Evolutionary conservation across 2,329 filamentous ascomycete genomes (phyloP).

Genomic region (Colletotrichum sp.): DNA sequence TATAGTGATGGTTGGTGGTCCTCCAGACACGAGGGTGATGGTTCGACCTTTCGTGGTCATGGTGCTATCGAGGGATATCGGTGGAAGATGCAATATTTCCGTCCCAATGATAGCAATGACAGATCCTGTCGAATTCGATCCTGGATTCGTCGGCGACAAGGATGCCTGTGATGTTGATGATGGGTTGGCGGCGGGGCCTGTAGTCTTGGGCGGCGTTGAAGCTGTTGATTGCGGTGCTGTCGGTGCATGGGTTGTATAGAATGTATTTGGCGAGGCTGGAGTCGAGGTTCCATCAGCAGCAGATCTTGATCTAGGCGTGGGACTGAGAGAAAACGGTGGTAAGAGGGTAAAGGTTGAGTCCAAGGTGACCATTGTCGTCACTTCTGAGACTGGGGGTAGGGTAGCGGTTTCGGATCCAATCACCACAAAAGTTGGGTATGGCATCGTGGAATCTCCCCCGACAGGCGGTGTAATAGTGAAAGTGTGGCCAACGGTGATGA

Average conservation of each 20-base stretch:
- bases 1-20: background rate
- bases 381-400: background rate
- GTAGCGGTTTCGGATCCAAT: background rate
- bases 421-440: background rate
- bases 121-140: background rate
- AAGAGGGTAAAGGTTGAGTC: background rate
- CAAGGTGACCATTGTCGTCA: background rate
- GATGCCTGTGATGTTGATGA: accelerated
- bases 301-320: accelerated
- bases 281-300: background rate
- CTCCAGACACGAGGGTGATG: background rate
- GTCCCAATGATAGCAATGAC: background rate
- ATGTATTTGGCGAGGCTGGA: accelerated
- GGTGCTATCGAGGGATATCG: background rate
- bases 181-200: background rate
- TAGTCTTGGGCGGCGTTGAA: accelerated
- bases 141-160: accelerated
- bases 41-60: background rate
- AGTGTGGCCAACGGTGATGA: background rate
- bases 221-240: background rate
- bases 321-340: accelerated
- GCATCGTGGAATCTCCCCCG: accelerated
- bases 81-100: background rate
- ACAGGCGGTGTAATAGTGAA: background rate
- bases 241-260: accelerated